These are phyloP conservation scores for Physcomitrellopsis africana DNA, from an alignment of 225 moss, liverwort and hornwort genomes.

Conservation along the genomic window DNA sequence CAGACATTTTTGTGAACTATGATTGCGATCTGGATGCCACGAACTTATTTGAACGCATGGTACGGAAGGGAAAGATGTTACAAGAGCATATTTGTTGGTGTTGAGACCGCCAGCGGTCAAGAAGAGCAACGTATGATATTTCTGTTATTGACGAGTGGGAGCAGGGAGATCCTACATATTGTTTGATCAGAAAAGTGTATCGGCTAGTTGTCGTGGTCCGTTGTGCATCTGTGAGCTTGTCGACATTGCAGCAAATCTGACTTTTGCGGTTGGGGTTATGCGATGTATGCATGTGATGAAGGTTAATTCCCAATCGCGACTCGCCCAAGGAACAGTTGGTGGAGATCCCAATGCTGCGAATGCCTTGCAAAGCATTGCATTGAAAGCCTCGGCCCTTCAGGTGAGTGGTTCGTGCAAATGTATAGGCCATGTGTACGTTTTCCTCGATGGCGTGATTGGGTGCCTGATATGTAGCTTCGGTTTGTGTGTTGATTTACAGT, in stretches of 20 bases:
- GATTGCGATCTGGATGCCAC: too few relatives aligned
- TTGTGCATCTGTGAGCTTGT: neutral
- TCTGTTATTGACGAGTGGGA: neutral
- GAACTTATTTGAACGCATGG: slow-evolving; percentile 86
- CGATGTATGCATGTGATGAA: slow-evolving; percentile 33
- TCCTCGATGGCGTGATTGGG: neutral
- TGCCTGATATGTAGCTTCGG: neutral
- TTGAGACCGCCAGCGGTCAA: neutral
- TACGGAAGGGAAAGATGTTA: slow-evolving; percentile 31
- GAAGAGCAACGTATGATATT: neutral
- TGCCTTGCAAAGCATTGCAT: slow-evolving; percentile 50
- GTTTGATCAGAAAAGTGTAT: slow-evolving; percentile 4
- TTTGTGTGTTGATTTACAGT: slow-evolving; percentile 40
- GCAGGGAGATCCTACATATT: neutral
- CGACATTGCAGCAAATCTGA: neutral
- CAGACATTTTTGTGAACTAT: slow-evolving; percentile 85
- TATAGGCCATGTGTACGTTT: neutral
- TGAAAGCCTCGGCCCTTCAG: slow-evolving; percentile 72
- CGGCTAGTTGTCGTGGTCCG: neutral
- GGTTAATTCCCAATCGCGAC: slow-evolving; percentile 77
- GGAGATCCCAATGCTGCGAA: slow-evolving; percentile 63
- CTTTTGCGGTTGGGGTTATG: slow-evolving; percentile 12
- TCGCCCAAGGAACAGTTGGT: slow-evolving; percentile 71
- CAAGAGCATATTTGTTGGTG: neutral
- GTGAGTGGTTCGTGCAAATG: slow-evolving; percentile 33